Evolutionary conservation across 192 early-diverging fungal species (phyloP).

Genomic region (Coemansia sp.): DNA sequence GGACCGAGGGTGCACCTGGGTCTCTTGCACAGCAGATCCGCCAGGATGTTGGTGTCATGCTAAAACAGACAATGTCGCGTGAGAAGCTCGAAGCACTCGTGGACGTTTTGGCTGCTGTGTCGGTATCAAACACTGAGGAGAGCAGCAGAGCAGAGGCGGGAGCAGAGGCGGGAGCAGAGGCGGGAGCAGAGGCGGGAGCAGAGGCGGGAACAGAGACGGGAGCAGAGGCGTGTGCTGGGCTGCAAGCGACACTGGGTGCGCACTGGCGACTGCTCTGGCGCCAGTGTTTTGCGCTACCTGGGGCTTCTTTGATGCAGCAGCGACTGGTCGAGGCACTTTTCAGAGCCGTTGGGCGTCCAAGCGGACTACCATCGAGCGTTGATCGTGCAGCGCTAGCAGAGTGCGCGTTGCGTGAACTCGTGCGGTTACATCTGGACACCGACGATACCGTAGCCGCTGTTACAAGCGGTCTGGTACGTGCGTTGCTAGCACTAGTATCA

Average conservation of each 20-base stretch:
- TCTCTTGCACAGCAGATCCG: constrained; percentile 11
- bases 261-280: constrained; percentile 35
- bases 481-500: neutral
- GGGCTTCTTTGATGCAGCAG: constrained; percentile 4
- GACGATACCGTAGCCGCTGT: constrained; percentile 16
- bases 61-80: neutral
- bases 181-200: constrained; percentile 13
- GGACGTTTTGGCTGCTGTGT: constrained; percentile 13
- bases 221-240: constrained; percentile 11
- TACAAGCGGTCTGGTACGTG: neutral
- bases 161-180: constrained; percentile 6
- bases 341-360: neutral
- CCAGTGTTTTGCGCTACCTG: constrained; percentile 13
- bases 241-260: constrained; percentile 14
- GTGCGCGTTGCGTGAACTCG: constrained; percentile 24
- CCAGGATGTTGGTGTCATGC: neutral
- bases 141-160: neutral
- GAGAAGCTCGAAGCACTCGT: constrained; percentile 14
- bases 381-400: constrained; percentile 19
- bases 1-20: constrained; percentile 26
- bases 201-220: neutral
- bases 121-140: neutral
- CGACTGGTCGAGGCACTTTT: constrained; percentile 12
- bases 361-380: neutral
- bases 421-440: too few relatives aligned